Evolutionary conservation across 2,329 filamentous ascomycete genomes (phyloP).

Genomic region (Hyphodiscus sp.): DNA sequence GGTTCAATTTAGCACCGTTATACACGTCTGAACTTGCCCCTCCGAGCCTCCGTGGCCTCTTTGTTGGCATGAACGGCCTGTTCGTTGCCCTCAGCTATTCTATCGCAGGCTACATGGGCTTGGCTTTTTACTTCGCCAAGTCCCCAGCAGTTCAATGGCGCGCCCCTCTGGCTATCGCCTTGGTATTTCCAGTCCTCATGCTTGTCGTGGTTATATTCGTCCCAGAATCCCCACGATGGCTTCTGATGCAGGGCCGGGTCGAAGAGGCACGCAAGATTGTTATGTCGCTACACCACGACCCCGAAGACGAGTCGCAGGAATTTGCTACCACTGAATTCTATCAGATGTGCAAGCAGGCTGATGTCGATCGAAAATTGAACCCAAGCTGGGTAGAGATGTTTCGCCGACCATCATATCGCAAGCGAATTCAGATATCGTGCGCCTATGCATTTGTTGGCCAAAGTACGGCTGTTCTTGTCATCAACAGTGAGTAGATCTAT

Average conservation of each 20-base stretch:
- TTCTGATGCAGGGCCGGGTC: not conserved
- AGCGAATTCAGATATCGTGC: not conserved
- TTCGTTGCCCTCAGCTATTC: too few species aligned
- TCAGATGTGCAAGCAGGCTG: constrained; percentile 8
- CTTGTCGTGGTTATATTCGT: too few species aligned
- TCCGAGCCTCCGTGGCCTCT: too few species aligned
- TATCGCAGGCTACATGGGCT: too few species aligned
- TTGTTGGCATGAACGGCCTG: too few species aligned
- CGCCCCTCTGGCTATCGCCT: too few species aligned
- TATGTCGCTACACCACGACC: not conserved
- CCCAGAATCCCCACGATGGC: constrained; percentile 1
- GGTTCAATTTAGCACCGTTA: too few species aligned
- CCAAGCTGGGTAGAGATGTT: constrained; percentile 1
- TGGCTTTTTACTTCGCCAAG: too few species aligned
- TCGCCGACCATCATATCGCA: constrained; percentile 2
- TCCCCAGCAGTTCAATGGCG: too few species aligned
- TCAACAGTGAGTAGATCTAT: constrained; percentile 2
- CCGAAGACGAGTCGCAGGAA: not conserved
- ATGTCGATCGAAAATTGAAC: not conserved
- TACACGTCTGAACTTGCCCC: too few species aligned
- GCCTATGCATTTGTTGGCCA: not conserved
- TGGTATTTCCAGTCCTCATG: too few species aligned
- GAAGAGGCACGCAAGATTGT: not conserved
- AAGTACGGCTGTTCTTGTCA: constrained; percentile 1
- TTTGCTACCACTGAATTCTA: not conserved